Conservation (phyloP, 179 eudicot species). For the Sideroxylon spinosum region DNA sequence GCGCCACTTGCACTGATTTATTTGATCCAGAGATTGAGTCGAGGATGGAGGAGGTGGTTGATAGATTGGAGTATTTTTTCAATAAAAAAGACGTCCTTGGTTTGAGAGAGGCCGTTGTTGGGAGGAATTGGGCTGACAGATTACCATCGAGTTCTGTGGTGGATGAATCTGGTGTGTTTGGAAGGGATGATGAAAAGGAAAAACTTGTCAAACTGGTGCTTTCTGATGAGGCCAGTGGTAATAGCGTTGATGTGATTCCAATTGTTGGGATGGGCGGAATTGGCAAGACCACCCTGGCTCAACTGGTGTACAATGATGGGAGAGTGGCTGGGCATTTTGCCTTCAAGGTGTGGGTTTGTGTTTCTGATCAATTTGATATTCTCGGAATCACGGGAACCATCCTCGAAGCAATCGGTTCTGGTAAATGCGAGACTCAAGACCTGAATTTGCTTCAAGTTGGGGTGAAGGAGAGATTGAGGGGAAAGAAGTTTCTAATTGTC, state of each 20-base stretch:
- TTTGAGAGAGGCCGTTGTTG: not conserved
- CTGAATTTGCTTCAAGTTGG: conserved; percentile 9
- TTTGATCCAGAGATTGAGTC: not conserved
- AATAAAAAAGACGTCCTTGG: not conserved
- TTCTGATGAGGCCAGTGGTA: too few relatives aligned
- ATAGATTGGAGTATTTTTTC: not conserved
- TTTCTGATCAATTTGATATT: too few relatives aligned
- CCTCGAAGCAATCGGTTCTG: too few relatives aligned
- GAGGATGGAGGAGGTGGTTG: not conserved
- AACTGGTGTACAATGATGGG: too few relatives aligned
- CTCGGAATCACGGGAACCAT: too few relatives aligned
- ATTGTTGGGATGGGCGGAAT: too few relatives aligned
- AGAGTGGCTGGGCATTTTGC: too few relatives aligned
- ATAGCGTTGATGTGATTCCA: too few relatives aligned
- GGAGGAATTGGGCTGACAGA: not conserved
- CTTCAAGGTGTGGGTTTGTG: too few relatives aligned
- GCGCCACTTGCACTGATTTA: not conserved
- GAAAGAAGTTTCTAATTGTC: conserved; percentile 16
- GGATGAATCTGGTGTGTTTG: not conserved
- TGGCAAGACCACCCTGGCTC: too few relatives aligned
- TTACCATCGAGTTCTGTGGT: not conserved
- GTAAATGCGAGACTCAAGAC: not conserved
- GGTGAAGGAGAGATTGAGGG: conserved; percentile 1
- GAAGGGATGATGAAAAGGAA: conserved; percentile 8
- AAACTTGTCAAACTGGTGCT: not conserved